These are phyloP conservation scores for Wakefieldia striispora DNA, from an alignment of 768 basidiomycete species.

Conservation along the genomic window DNA sequence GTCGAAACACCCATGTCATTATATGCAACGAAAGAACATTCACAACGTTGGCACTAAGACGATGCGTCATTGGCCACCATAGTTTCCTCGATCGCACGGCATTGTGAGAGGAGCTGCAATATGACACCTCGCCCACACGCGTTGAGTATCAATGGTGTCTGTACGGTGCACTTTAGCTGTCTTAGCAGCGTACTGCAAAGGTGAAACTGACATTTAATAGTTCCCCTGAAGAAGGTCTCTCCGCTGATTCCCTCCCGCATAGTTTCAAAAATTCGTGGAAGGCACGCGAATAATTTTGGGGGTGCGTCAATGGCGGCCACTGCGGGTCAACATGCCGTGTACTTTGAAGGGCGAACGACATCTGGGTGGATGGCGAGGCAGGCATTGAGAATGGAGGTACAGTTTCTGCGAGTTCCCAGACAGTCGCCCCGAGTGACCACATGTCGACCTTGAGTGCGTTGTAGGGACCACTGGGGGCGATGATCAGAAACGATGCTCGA, in stretches of 20 bases:
- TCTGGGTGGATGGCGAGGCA: conserved; percentile 17
- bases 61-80: conserved; percentile 18
- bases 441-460: conserved; percentile 73
- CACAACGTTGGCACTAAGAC: too few relatives aligned
- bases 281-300: conserved; percentile 59
- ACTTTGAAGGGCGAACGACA: conserved; percentile 39
- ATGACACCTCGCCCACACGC: conserved; percentile 70
- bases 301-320: conserved; percentile 62
- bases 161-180: conserved; percentile 6
- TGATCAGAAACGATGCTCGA: conserved; percentile 5
- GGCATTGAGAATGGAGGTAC: conserved; percentile 66
- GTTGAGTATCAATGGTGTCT: conserved; percentile 66
- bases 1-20: too few relatives aligned
- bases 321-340: conserved; percentile 46
- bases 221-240: conserved; percentile 55
- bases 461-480: conserved; percentile 54
- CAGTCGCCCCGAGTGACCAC: conserved; percentile 81
- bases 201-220: conserved; percentile 52
- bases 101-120: conserved; percentile 62
- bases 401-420: conserved; percentile 79
- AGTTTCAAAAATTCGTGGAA: conserved; percentile 72
- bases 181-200: neutral
- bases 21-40: too few relatives aligned
- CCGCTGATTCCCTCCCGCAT: conserved; percentile 59
- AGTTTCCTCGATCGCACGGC: conserved; percentile 60